These are phyloP conservation scores for Pharnaceum exiguum DNA, from an alignment of 148 eudicot species.

Conservation along the genomic window DNA sequence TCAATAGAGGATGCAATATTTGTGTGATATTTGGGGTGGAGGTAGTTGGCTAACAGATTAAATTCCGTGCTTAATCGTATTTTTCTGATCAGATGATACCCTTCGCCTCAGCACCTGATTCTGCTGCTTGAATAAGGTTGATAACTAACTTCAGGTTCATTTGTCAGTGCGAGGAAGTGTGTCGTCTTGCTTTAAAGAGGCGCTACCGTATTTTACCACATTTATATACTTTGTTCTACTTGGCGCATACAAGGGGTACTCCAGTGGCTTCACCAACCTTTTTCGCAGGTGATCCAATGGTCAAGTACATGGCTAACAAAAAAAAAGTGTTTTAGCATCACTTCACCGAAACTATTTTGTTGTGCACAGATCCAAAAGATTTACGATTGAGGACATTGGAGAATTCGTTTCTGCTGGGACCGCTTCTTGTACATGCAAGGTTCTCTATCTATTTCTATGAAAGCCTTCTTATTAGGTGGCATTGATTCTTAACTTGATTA, in stretches of 20 bases:
- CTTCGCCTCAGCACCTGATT: conserved; percentile 2
- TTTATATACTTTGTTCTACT: conserved; percentile 85
- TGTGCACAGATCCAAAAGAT: conserved; percentile 77
- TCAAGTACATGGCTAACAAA: background rate
- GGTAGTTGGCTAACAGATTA: too few species aligned
- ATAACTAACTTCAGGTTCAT: conserved; percentile 9
- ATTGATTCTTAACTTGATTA: conserved; percentile 1
- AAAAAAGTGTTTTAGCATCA: background rate
- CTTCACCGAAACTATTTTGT: conserved; percentile 9
- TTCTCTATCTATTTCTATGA: conserved; percentile 26
- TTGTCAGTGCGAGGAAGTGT: conserved; percentile 90
- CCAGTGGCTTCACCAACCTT: conserved; percentile 92
- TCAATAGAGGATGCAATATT: background rate
- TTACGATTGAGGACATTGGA: conserved; percentile 54
- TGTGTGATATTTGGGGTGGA: too few species aligned
- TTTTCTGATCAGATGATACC: background rate
- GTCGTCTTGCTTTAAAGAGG: conserved; percentile 86
- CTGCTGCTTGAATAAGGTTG: background rate
- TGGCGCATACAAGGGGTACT: conserved; percentile 87
- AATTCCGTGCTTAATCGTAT: background rate
- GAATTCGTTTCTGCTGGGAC: conserved; percentile 81
- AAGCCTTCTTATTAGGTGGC: background rate
- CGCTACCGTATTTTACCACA: conserved; percentile 91
- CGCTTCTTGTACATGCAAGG: conserved; percentile 86
- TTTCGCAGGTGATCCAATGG: conserved; percentile 57